phyloP scores from a whole-genome alignment of 2,329 filamentous ascomycete species.

The Hypoxylon sp. region DNA sequence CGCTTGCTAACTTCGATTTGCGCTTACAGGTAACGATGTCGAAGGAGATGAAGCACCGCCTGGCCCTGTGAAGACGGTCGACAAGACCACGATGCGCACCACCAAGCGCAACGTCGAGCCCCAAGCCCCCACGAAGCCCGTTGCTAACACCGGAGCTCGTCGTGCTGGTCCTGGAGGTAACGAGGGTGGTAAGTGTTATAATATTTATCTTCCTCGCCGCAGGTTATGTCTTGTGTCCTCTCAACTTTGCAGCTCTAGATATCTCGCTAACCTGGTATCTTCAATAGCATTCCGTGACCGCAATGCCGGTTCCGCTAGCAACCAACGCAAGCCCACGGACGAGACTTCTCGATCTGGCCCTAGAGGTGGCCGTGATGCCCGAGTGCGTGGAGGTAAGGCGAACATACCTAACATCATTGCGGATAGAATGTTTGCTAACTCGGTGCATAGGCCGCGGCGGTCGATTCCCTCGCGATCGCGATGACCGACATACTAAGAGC shows the following conservation, averaged over 20 bases:
- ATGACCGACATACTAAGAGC: slow-evolving; percentile 67
- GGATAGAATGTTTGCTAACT: slow-evolving; percentile 31
- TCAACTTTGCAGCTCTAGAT: slow-evolving; percentile 38
- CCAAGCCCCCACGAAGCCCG: slow-evolving; percentile 69
- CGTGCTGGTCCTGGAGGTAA: slow-evolving; percentile 76
- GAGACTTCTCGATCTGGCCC: slow-evolving; percentile 68
- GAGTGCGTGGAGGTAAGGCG: slow-evolving; percentile 68
- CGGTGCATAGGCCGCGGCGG: slow-evolving; percentile 63
- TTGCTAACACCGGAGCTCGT: slow-evolving; percentile 57
- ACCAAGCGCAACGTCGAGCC: slow-evolving; percentile 87
- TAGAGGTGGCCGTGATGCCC: slow-evolving; percentile 73
- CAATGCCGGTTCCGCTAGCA: slow-evolving; percentile 81
- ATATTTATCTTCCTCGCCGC: slow-evolving; percentile 27
- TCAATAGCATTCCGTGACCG: slow-evolving; percentile 87
- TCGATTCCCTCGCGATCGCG: slow-evolving; percentile 63
- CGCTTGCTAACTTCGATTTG: slow-evolving; percentile 44
- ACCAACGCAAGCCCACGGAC: slow-evolving; percentile 83
- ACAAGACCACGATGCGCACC: slow-evolving; percentile 81
- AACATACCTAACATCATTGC: background rate
- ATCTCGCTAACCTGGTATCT: slow-evolving; percentile 18
- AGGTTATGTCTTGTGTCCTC: slow-evolving; percentile 6
- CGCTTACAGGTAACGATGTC: slow-evolving; percentile 66
- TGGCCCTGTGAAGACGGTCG: slow-evolving; percentile 87
- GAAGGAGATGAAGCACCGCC: slow-evolving; percentile 78
- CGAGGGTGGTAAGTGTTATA: slow-evolving; percentile 81